Evolutionary conservation across 108 stramenopile genomes (phyloP).

Genomic region (Aurantiochytrium sp.): DNA sequence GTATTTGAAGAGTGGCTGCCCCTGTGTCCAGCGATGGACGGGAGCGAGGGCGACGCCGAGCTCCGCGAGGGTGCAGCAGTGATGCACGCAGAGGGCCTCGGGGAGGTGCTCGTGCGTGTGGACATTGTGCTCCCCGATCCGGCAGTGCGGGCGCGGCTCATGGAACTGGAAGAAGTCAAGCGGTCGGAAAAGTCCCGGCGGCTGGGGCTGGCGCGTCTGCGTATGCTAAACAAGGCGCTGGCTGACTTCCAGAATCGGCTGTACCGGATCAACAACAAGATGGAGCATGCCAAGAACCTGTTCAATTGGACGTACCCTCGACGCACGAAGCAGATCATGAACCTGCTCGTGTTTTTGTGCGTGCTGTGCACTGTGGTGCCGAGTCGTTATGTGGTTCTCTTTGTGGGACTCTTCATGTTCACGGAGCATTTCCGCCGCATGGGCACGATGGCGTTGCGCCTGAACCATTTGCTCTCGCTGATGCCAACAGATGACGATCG

Average conservation of each 20-base stretch:
- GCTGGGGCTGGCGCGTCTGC: background rate
- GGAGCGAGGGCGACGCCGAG: background rate
- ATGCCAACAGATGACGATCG: conserved; percentile 13
- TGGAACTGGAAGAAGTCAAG: conserved; percentile 21
- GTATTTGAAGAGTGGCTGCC: background rate
- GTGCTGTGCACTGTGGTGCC: background rate
- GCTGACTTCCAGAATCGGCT: background rate
- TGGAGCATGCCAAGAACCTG: background rate
- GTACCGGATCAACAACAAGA: background rate
- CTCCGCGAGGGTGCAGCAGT: background rate
- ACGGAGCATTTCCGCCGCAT: background rate
- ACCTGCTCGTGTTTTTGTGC: background rate
- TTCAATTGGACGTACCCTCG: conserved; percentile 15
- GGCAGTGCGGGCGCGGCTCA: background rate
- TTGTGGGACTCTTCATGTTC: conserved; percentile 26
- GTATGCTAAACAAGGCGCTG: background rate
- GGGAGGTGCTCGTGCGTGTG: background rate
- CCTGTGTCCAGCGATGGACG: background rate
- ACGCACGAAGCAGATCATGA: background rate
- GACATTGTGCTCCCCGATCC: background rate
- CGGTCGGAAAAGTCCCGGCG: background rate
- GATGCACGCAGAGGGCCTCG: background rate
- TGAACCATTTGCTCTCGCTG: background rate
- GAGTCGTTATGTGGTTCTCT: background rate
- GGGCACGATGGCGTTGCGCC: background rate